Evolutionary conservation across 139 green algal genomes (phyloP).

Genomic region (Ettlia oleoabundans): DNA sequence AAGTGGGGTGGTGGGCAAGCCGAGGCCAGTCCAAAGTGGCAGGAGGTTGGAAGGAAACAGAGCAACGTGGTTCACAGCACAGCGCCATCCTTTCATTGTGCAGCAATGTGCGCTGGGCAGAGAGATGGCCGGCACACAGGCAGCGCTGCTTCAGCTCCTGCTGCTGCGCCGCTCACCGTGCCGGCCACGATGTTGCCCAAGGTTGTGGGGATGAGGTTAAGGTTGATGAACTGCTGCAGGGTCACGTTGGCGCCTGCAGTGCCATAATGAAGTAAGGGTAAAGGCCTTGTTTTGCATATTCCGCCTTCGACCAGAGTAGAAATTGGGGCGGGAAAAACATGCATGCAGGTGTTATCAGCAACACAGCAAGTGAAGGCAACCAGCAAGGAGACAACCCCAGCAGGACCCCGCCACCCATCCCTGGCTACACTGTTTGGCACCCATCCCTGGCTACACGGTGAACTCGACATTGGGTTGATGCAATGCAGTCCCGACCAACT

Average conservation of each 20-base stretch:
- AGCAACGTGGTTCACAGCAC: too few species aligned
- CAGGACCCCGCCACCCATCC: too few species aligned
- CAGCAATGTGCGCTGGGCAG: not conserved
- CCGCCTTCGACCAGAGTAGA: too few species aligned
- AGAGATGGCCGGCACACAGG: not conserved
- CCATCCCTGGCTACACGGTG: too few species aligned
- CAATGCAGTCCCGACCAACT: not conserved
- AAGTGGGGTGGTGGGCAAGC: too few species aligned
- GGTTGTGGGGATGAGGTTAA: conserved; percentile 82
- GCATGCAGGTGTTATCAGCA: not conserved
- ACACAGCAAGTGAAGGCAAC: not conserved
- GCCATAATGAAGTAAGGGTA: too few species aligned
- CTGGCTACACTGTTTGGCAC: too few species aligned
- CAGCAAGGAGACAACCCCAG: too few species aligned
- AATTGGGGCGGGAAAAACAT: not conserved
- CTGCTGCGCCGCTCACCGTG: conserved; percentile 32
- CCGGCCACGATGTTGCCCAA: conserved; percentile 88
- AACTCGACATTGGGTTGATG: too few species aligned
- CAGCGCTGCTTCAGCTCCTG: not conserved
- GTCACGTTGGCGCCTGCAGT: conserved; percentile 71
- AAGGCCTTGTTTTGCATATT: too few species aligned
- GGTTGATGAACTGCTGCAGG: conserved; percentile 67
- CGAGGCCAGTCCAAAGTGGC: too few species aligned
- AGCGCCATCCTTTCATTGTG: too few species aligned
- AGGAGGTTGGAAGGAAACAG: not conserved